A percentile compares a stretch with the other conserved stretches of the same genome.
phyloP scores from a whole-genome alignment of 2,329 filamentous ascomycete genomes.

The Colletotrichum coccodes region DNA sequence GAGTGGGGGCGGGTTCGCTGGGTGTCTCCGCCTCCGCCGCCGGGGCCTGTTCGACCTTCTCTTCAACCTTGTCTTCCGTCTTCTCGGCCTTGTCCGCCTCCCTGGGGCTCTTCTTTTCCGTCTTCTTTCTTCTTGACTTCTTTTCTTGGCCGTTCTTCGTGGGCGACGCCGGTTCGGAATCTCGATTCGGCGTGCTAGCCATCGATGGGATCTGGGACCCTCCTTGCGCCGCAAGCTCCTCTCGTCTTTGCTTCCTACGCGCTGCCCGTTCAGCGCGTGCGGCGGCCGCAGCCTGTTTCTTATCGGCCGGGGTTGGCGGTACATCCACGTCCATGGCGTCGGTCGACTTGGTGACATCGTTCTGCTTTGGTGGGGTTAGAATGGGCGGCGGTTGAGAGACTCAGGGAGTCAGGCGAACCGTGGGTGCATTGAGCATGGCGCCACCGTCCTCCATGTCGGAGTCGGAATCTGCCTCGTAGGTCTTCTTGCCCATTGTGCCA shows the following conservation, averaged over 20 bases:
- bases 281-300: conserved; percentile 17
- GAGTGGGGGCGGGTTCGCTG: background rate
- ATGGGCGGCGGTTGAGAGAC: background rate
- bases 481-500: conserved; percentile 16
- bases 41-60: background rate
- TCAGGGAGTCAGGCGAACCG: conserved; percentile 14
- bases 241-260: conserved; percentile 26
- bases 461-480: conserved; percentile 6
- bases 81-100: background rate
- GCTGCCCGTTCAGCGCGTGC: conserved; percentile 28
- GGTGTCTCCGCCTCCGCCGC: conserved; percentile 16
- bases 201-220: conserved; percentile 1
- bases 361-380: conserved; percentile 18
- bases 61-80: background rate
- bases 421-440: conserved; percentile 20
- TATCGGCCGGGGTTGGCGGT: conserved; percentile 17
- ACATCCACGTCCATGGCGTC: conserved; percentile 29
- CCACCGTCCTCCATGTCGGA: conserved; percentile 29
- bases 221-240: conserved; percentile 11
- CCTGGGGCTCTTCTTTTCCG: conserved; percentile 26
- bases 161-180: conserved; percentile 15
- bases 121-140: conserved; percentile 17
- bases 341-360: background rate
- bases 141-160: conserved; percentile 30
- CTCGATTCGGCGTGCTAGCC: conserved; percentile 27